Evolutionary conservation across 2,329 filamentous ascomycete species (phyloP).

Genomic region (Scedosporium apiospermum): DNA sequence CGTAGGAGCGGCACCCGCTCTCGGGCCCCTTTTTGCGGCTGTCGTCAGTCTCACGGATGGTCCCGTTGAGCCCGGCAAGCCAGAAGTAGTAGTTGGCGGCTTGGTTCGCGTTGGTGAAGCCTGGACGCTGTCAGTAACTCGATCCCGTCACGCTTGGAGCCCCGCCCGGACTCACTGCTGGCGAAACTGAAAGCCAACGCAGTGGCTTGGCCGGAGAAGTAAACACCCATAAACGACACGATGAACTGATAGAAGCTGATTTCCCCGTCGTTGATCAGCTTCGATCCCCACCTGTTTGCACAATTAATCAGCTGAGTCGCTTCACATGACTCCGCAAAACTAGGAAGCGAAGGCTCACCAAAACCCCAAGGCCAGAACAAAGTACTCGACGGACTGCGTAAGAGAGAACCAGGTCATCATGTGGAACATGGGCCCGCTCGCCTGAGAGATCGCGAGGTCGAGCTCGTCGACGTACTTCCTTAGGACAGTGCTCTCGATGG

Average conservation of each 20-base stretch:
- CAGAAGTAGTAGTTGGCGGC: constrained; percentile 40
- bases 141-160: background rate
- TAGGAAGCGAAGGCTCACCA: constrained; percentile 17
- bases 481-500: constrained; percentile 33
- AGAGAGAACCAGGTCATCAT: constrained; percentile 32
- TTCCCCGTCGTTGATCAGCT: constrained; percentile 16
- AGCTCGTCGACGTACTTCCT: constrained; percentile 21
- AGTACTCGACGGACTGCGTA: constrained; percentile 28
- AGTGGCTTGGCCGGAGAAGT: constrained; percentile 20
- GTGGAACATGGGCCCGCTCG: constrained; percentile 21
- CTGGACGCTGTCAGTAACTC: constrained; percentile 11
- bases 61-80: constrained; percentile 19
- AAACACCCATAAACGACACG: constrained; percentile 30
- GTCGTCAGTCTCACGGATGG: constrained; percentile 4
- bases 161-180: constrained; percentile 17
- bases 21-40: constrained; percentile 17
- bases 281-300: constrained; percentile 13
- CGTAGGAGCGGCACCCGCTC: constrained; percentile 30
- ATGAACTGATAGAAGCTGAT: constrained; percentile 28
- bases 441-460: constrained; percentile 19
- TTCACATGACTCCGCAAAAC: background rate
- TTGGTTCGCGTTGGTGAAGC: constrained; percentile 37
- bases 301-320: background rate
- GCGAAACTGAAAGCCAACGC: constrained; percentile 20
- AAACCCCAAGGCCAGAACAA: constrained; percentile 28